Conservation (phyloP, 306 rosid genomes). For the Lupinus albus region DNA sequence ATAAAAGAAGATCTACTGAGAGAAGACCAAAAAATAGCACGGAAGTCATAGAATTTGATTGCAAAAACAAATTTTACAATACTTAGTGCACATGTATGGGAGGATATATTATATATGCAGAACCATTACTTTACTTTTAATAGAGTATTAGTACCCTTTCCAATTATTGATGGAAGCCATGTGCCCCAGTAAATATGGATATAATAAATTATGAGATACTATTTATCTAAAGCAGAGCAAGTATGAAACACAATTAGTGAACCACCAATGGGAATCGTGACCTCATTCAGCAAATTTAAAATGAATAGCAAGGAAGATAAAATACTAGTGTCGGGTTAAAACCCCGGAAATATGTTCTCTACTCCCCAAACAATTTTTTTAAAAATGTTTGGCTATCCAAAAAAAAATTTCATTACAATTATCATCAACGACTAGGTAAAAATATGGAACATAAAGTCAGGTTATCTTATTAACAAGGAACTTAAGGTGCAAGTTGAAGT, state of each 20-base stretch:
- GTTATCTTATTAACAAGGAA: conserved; percentile 4
- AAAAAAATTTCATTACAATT: neutral
- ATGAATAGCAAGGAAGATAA: neutral
- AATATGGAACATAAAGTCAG: neutral
- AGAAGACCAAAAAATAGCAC: conserved; percentile 19
- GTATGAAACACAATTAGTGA: conserved; percentile 6
- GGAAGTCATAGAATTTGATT: conserved; percentile 23
- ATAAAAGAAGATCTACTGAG: conserved; percentile 26
- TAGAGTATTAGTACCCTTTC: neutral
- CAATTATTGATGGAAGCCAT: neutral
- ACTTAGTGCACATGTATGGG: neutral
- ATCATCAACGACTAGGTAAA: neutral
- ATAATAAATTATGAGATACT: neutral
- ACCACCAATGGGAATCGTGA: neutral
- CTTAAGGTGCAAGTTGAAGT: neutral
- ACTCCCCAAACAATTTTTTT: too few species aligned
- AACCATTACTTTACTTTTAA: neutral
- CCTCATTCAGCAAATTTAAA: neutral
- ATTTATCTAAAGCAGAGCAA: neutral
- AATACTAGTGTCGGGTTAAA: too few species aligned
- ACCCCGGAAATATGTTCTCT: too few species aligned
- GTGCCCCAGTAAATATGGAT: conserved; percentile 12
- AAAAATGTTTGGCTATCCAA: too few species aligned
- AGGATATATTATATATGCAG: neutral
- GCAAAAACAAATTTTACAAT: conserved; percentile 9